Percentiles rank a stretch among this genome's conserved stretches.
Conservation (phyloP, 2,329 filamentous ascomycete species). For the Plectosphaerella plurivora region DNA sequence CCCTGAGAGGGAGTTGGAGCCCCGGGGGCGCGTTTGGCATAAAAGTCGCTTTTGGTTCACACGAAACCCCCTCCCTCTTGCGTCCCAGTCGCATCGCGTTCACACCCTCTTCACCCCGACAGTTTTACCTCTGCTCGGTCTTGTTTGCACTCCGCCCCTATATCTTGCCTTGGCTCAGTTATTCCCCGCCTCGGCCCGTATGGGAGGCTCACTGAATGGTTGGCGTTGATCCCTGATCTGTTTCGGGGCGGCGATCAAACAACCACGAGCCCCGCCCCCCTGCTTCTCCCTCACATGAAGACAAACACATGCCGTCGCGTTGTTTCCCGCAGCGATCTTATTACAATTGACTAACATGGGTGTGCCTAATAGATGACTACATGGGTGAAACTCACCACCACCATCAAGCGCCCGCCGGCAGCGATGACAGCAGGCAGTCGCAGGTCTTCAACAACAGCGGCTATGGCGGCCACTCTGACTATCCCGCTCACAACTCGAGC, state of each 20-base stretch:
- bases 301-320: not conserved
- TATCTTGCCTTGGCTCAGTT: too few relatives aligned
- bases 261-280: not conserved
- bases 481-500: constrained; percentile 48
- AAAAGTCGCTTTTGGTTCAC: constrained; percentile 14
- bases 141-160: too few relatives aligned
- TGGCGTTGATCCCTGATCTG: not conserved
- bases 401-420: constrained; percentile 52
- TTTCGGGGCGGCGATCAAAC: not conserved
- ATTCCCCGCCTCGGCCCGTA: too few relatives aligned
- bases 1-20: constrained; percentile 9
- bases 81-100: constrained; percentile 11
- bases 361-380: constrained; percentile 45
- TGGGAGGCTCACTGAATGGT: too few relatives aligned
- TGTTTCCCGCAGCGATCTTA: not conserved
- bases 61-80: constrained; percentile 3
- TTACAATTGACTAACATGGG: constrained; percentile 17
- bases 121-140: constrained; percentile 1
- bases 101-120: not conserved
- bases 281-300: not conserved
- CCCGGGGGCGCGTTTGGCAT: constrained; percentile 6
- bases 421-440: constrained; percentile 64
- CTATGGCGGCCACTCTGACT: constrained; percentile 61
- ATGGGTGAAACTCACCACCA: constrained; percentile 67
- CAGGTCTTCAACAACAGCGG: constrained; percentile 63